phyloP scores from a whole-genome alignment of 495 filamentous ascomycete species.

The Opeltia flavorubescens region DNA sequence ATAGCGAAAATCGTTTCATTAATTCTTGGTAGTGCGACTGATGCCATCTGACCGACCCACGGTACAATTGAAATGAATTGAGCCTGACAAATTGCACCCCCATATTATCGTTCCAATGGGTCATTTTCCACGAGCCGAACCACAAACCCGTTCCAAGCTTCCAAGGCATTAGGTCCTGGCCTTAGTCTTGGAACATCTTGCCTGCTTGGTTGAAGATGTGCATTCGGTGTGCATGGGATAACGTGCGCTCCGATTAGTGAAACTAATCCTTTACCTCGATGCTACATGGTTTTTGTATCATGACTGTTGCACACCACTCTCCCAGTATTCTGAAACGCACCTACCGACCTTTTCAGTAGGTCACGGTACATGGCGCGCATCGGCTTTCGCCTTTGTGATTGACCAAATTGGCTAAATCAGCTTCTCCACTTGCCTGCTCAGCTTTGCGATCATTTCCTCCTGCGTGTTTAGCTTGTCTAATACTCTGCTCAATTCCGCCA shows the following conservation, averaged over 20 bases:
- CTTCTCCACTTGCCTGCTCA: constrained; percentile 23
- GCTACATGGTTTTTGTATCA: neutral
- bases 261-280: neutral
- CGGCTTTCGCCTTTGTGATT: neutral
- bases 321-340: neutral
- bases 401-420: constrained; percentile 2
- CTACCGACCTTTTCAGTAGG: neutral
- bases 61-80: neutral
- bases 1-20: neutral
- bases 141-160: neutral
- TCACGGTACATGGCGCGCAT: neutral
- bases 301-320: neutral
- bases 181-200: neutral
- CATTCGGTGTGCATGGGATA: neutral
- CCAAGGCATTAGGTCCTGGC: neutral
- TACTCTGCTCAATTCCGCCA: constrained; percentile 15
- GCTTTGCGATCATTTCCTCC: constrained; percentile 16
- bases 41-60: neutral
- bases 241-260: neutral
- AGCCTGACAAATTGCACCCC: neutral
- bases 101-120: neutral
- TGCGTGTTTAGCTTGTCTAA: constrained; percentile 3
- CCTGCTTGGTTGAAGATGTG: neutral
- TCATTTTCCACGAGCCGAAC: neutral
- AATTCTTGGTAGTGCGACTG: neutral